Conservation (phyloP, 495 filamentous ascomycete genomes). For the Filosporella fistucella region DNA sequence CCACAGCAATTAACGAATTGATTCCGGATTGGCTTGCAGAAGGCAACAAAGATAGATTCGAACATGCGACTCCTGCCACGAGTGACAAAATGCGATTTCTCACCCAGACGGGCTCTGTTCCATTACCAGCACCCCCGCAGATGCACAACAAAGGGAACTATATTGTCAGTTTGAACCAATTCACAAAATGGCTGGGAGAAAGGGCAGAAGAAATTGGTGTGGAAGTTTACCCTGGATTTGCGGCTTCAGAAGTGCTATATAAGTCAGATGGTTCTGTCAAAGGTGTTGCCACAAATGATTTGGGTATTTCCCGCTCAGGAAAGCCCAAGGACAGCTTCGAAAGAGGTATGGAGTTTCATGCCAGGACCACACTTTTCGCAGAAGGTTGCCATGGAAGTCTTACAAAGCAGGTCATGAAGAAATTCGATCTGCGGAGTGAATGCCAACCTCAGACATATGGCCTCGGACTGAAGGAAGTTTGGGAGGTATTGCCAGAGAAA, state of each 20-base stretch:
- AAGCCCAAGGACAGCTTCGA: constrained; percentile 90
- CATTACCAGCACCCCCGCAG: constrained; percentile 85
- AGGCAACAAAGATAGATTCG: constrained; percentile 80
- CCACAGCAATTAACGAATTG: constrained; percentile 82
- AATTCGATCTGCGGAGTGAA: constrained; percentile 85
- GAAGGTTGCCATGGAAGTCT: constrained; percentile 97
- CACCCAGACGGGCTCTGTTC: constrained; percentile 73
- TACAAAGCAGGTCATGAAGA: constrained; percentile 92
- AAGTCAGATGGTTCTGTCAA: constrained; percentile 79
- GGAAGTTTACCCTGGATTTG: constrained; percentile 96
- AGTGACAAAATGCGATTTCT: constrained; percentile 90
- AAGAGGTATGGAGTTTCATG: constrained; percentile 98
- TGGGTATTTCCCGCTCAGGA: constrained; percentile 76
- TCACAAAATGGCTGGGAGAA: constrained; percentile 92
- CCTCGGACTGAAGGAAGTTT: constrained; percentile 92
- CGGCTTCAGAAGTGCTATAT: constrained; percentile 90
- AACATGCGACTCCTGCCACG: constrained; percentile 75
- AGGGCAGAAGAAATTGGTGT: constrained; percentile 95
- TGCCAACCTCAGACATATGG: constrained; percentile 94
- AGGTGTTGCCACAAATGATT: constrained; percentile 94
- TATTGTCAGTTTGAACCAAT: constrained; percentile 91
- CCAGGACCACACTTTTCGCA: constrained; percentile 85
- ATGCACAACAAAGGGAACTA: constrained; percentile 99
- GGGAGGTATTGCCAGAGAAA: constrained; percentile 93
- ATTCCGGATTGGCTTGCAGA: constrained; percentile 91